Evolutionary conservation across 768 basidiomycete genomes (phyloP).

Genomic region (Cytidiella melzeri): DNA sequence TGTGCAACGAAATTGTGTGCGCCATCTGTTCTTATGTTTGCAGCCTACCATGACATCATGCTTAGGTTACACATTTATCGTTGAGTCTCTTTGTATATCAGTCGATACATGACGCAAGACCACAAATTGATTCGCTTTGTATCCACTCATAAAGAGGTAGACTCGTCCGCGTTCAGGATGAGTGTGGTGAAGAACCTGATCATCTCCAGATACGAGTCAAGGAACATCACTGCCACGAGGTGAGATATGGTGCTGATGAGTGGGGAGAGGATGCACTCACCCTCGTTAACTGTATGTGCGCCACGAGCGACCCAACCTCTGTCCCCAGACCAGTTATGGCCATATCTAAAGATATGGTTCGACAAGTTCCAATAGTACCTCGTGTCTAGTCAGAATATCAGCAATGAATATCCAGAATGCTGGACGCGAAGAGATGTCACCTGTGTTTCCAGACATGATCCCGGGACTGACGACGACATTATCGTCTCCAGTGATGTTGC

Average conservation of each 20-base stretch:
- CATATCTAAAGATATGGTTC: conserved; percentile 41
- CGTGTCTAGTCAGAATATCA: conserved; percentile 30
- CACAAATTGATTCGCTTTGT: no score
- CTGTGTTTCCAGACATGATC: conserved; percentile 30
- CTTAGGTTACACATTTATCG: no score
- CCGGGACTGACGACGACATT: conserved; percentile 35
- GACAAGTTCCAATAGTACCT: conserved; percentile 41
- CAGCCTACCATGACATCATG: no score
- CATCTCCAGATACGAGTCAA: conserved; percentile 34
- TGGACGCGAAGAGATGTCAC: conserved; percentile 18
- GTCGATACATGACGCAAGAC: no score
- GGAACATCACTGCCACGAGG: conserved; percentile 23
- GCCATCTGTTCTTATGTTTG: no score
- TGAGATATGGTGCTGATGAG: neutral
- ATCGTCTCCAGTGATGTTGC: conserved; percentile 18
- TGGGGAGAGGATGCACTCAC: conserved; percentile 13
- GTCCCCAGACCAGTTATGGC: conserved; percentile 20
- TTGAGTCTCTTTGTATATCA: no score
- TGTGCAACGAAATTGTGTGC: no score
- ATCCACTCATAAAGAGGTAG: conserved; percentile 12
- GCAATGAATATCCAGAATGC: neutral
- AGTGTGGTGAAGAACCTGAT: conserved; percentile 39
- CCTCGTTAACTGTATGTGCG: conserved; percentile 27
- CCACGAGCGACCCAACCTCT: conserved; percentile 16
- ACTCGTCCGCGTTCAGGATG: conserved; percentile 40